Base-by-base conservation (phyloP, 164 flowering plant genomes). In the Tetrastigma voinierianum region DNA sequence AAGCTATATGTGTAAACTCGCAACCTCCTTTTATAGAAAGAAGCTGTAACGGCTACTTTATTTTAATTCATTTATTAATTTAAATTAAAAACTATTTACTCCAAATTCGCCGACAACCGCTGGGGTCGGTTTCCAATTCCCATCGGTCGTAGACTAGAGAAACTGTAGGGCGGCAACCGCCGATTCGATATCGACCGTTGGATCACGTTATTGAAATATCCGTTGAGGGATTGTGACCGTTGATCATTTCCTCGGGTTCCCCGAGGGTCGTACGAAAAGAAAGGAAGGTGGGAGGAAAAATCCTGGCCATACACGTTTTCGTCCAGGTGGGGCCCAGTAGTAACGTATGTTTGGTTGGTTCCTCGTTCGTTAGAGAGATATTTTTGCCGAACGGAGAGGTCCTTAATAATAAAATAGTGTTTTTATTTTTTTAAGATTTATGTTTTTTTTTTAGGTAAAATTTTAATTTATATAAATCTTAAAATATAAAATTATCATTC, bases 141-240 rank as follows among this genome's bases (percentile, higher is more conserved):
- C 48, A 32, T 25, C 10, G 25, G 55, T 23, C 61, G 70, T 10
- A 70, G 62, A 63, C 66, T 66, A 59, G 25, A 57, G 64, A 7
- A n/a, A 66, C 76, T 70, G 76, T 55, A 55, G 85, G 87, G 75
- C 87, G 85, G 90, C 83, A 68, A 61, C 90, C 90, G 88, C 84
- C 86, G 25, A 62, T 51, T 10, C 54, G 59, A 64, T 40, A 8
- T 6, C 0, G 62, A 70, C 83, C 90, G 78, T 81, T 53, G 67
- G 88, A 86, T 86, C 15, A 11, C 0, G 44, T 40, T 55, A 59
- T 64, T 18, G 17, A 68, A 68, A 48, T 68, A 76, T 68, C 79
- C 79, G 76, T 77, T 81, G 59, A 32, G 55, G 12, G 52, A 72
- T 67, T 14, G 16, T 51, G 66, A 47, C 82, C 82, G 85, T 77